A percentile compares a stretch with the other conserved stretches of the same genome.
phyloP scores from a whole-genome alignment of 768 basidiomycete genomes.

The Boletellus emodensis region DNA sequence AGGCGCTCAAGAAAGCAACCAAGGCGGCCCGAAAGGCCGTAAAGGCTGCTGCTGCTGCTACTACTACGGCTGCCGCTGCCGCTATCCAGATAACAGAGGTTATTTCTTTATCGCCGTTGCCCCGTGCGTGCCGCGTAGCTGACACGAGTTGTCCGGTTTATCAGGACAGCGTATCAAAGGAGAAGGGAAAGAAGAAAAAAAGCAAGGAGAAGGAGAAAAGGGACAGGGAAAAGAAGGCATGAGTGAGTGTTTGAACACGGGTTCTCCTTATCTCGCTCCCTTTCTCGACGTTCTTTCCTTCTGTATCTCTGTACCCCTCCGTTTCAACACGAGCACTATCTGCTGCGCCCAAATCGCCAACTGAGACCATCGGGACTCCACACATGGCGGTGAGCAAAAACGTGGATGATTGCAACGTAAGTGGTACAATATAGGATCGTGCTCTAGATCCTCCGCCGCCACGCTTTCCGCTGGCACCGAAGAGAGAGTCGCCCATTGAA shows the following conservation, averaged over 20 bases:
- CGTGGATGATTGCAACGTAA: no score
- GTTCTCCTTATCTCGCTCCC: no score
- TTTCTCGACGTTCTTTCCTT: no score
- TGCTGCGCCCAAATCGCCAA: not conserved
- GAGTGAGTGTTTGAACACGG: not conserved
- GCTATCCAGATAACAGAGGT: conserved; percentile 30
- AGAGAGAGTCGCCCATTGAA: no score
- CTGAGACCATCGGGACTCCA: not conserved
- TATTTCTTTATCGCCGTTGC: conserved; percentile 17
- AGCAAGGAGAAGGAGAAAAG: conserved; percentile 38
- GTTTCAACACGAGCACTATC: no score
- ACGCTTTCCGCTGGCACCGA: no score
- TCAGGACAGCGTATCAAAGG: conserved; percentile 34
- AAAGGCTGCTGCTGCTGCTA: conserved; percentile 23
- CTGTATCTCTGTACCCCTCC: no score
- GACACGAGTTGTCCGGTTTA: not conserved
- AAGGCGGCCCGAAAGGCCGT: conserved; percentile 60
- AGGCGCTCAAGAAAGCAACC: conserved; percentile 74
- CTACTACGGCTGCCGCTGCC: not conserved
- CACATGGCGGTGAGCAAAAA: no score
- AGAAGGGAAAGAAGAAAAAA: conserved; percentile 39
- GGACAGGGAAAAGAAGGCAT: conserved; percentile 50
- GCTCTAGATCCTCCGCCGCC: no score
- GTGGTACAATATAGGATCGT: no score
- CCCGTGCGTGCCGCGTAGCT: conserved; percentile 1